Percentiles rank a stretch among this genome's conserved stretches.
phyloP scores from a whole-genome alignment of 768 basidiomycete genomes.

The Boletus fagicola region DNA sequence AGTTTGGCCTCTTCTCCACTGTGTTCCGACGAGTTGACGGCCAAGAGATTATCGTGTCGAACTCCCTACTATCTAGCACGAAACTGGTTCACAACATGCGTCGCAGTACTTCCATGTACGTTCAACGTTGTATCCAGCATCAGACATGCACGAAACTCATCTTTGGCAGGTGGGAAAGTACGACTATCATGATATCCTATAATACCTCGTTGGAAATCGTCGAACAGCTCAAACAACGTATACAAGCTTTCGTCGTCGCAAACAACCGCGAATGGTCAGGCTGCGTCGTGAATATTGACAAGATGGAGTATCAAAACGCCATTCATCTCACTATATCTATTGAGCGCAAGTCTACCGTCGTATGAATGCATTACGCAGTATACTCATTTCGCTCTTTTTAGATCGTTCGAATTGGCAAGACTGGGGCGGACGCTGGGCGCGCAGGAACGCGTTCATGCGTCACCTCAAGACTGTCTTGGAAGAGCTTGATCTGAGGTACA shows the following conservation, averaged over 20 bases:
- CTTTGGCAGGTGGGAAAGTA: slow-evolving; percentile 59
- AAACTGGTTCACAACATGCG: slow-evolving; percentile 80
- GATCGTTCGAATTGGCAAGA: slow-evolving; percentile 85
- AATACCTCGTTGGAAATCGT: slow-evolving; percentile 68
- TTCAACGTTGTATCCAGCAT: slow-evolving; percentile 12
- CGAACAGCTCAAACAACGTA: slow-evolving; percentile 59
- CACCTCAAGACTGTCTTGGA: slow-evolving; percentile 67
- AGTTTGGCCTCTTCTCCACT: slow-evolving; percentile 80
- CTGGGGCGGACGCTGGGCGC: slow-evolving; percentile 78
- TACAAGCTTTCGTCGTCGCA: slow-evolving; percentile 56
- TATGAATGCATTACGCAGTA: background rate
- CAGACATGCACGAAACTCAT: slow-evolving; percentile 4
- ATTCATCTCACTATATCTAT: slow-evolving; percentile 64
- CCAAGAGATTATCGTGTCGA: slow-evolving; percentile 76
- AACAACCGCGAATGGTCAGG: slow-evolving; percentile 76
- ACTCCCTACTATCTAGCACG: slow-evolving; percentile 63
- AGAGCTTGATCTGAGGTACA: slow-evolving; percentile 71
- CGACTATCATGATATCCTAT: slow-evolving; percentile 62
- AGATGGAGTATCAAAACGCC: slow-evolving; percentile 76
- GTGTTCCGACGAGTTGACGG: slow-evolving; percentile 79
- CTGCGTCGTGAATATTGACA: slow-evolving; percentile 66
- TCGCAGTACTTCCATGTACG: slow-evolving; percentile 70
- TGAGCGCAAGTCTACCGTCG: slow-evolving; percentile 53
- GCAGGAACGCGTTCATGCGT: slow-evolving; percentile 75
- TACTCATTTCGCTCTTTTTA: slow-evolving; percentile 25